Evolutionary conservation across 73 alveolate genomes (phyloP).

Genomic region (Tetrahymena elliotti): DNA sequence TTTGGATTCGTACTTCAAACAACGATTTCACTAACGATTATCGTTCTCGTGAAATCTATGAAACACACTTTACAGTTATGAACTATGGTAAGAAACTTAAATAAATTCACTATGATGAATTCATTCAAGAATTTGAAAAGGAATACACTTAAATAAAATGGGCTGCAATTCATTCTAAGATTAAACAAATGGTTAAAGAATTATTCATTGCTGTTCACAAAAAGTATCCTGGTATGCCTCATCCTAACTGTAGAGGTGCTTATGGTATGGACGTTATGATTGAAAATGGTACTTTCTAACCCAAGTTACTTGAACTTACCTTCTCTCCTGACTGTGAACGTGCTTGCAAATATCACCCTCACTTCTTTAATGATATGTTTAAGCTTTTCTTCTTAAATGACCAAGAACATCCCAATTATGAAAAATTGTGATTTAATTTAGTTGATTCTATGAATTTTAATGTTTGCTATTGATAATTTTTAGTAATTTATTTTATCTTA

Average conservation of each 20-base stretch:
- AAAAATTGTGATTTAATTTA: not conserved
- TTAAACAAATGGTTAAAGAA: conserved; percentile 11
- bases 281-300: conserved; percentile 51
- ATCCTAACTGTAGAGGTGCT: conserved; percentile 12
- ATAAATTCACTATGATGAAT: conserved; percentile 46
- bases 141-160: not conserved
- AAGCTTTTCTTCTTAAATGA: conserved; percentile 54
- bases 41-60: conserved; percentile 68
- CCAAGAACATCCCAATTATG: not conserved
- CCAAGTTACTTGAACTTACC: conserved; percentile 76
- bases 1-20: conserved; percentile 86
- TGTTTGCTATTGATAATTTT: too few species aligned
- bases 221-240: conserved; percentile 26
- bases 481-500: too few species aligned
- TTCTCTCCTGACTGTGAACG: conserved; percentile 85
- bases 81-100: conserved; percentile 70
- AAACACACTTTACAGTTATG: conserved; percentile 94
- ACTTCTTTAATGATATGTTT: conserved; percentile 71
- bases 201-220: conserved; percentile 3
- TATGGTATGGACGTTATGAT: conserved; percentile 91
- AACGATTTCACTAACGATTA: conserved; percentile 56
- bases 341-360: conserved; percentile 75
- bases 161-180: conserved; percentile 1
- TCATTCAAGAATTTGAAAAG: conserved; percentile 50
- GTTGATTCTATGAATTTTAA: too few species aligned